These are phyloP conservation scores for Tuber brumale DNA, from an alignment of 495 filamentous ascomycete species.

Conservation along the genomic window DNA sequence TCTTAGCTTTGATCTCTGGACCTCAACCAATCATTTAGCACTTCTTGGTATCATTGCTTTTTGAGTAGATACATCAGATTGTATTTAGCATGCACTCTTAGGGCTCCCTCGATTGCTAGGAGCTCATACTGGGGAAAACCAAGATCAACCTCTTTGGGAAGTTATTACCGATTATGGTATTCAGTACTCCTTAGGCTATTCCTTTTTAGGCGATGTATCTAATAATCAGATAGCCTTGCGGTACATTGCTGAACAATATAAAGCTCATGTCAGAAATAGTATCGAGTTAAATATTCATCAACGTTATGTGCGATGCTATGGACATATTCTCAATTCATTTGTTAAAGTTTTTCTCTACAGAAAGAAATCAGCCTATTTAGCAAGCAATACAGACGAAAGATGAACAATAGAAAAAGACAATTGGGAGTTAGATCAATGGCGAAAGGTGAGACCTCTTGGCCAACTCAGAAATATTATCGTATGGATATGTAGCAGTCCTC, in stretches of 20 bases:
- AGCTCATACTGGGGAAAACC: conserved; percentile 28
- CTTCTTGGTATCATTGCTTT: too few relatives aligned
- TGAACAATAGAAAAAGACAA: neutral
- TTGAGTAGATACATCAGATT: neutral
- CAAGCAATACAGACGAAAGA: neutral
- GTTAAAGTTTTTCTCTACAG: neutral
- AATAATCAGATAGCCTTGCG: conserved; percentile 16
- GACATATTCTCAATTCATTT: neutral
- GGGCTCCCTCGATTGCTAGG: conserved; percentile 4
- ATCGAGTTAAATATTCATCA: neutral
- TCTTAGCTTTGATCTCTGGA: conserved; percentile 21
- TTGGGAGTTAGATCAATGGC: neutral
- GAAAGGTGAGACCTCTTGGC: neutral
- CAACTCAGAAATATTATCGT: neutral
- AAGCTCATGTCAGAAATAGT: neutral
- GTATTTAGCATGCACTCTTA: conserved; percentile 2
- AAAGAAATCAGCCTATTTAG: neutral
- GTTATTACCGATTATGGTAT: conserved; percentile 27
- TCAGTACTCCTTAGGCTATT: conserved; percentile 15
- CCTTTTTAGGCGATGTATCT: conserved; percentile 26
- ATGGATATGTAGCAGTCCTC: neutral
- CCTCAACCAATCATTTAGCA: conserved; percentile 3
- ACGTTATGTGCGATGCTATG: neutral
- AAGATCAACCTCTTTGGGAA: conserved; percentile 9
- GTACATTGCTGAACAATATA: neutral